phyloP scores from a whole-genome alignment of 192 early-diverging fungal species.

The Geranomyces michiganensis region DNA sequence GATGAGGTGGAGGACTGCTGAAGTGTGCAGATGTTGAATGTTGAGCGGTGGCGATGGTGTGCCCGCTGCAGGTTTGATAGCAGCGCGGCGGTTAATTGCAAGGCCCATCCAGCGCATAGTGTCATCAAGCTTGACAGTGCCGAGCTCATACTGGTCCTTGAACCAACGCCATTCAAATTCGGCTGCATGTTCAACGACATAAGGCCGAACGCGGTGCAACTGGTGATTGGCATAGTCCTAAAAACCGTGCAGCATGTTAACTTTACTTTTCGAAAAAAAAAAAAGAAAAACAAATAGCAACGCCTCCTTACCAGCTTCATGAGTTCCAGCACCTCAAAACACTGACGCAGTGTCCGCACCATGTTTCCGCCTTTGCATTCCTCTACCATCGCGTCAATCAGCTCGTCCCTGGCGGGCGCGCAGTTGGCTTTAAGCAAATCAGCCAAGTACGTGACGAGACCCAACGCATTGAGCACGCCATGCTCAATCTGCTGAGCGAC shows the following conservation, averaged over 20 bases:
- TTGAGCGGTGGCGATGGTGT: not conserved
- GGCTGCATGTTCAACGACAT: constrained; percentile 67
- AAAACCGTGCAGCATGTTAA: constrained; percentile 4
- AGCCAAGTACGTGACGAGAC: constrained; percentile 63
- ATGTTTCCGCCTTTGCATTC: constrained; percentile 63
- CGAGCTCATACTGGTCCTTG: constrained; percentile 44
- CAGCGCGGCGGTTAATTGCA: not conserved
- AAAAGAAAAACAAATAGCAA: not conserved
- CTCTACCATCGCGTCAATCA: constrained; percentile 64
- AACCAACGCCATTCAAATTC: constrained; percentile 74
- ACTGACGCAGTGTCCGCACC: constrained; percentile 65
- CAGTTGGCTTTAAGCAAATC: constrained; percentile 68
- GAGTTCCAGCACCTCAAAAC: constrained; percentile 76
- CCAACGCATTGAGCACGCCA: constrained; percentile 62
- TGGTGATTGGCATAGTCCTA: constrained; percentile 70
- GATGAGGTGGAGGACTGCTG: constrained; percentile 38
- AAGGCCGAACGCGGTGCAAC: constrained; percentile 66
- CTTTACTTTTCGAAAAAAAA: not conserved
- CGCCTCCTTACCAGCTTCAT: constrained; percentile 57
- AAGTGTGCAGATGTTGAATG: constrained; percentile 33
- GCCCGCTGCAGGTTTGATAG: not conserved
- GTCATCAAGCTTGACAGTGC: constrained; percentile 19
- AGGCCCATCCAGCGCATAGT: constrained; percentile 37
- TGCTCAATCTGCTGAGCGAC: constrained; percentile 67
- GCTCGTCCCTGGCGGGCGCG: constrained; percentile 64